A percentile compares a stretch with the other conserved stretches of the same genome.
phyloP scores from a whole-genome alignment of 768 basidiomycete species.

The Boletus sp. region DNA sequence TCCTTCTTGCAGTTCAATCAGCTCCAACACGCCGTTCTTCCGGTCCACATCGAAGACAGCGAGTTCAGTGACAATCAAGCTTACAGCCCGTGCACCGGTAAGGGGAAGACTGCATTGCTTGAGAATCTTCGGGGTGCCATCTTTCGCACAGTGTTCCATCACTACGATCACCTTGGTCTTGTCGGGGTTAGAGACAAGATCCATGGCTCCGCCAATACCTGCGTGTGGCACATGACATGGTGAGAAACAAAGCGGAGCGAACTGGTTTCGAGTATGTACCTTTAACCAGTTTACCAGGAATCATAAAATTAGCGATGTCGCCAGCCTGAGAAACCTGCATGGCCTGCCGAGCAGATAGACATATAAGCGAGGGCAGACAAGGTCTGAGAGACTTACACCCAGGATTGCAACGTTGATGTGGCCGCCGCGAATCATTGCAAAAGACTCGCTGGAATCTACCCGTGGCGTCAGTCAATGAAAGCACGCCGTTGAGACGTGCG shows the following conservation, averaged over 20 bases:
- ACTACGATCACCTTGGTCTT: slow-evolving; percentile 88
- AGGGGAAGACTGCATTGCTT: slow-evolving; percentile 78
- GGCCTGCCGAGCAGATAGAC: slow-evolving; percentile 46
- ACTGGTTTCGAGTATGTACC: slow-evolving; percentile 36
- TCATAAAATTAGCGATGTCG: slow-evolving; percentile 98
- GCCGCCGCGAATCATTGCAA: slow-evolving; percentile 97
- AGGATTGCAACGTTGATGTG: slow-evolving; percentile 93
- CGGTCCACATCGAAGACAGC: slow-evolving; percentile 89
- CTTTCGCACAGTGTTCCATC: slow-evolving; percentile 89
- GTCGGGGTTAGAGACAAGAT: slow-evolving; percentile 93
- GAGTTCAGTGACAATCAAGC: slow-evolving; percentile 90
- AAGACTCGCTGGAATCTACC: slow-evolving; percentile 82
- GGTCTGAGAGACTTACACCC: slow-evolving; percentile 53
- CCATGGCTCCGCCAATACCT: slow-evolving; percentile 97
- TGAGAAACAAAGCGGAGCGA: slow-evolving; percentile 5
- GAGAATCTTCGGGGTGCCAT: slow-evolving; percentile 87
- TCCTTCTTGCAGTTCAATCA: slow-evolving; percentile 84
- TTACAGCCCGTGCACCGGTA: slow-evolving; percentile 85
- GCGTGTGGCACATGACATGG: background rate
- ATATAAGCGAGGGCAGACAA: background rate
- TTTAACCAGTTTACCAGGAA: slow-evolving; percentile 90
- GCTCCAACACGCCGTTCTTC: slow-evolving; percentile 60
- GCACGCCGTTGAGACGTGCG: slow-evolving; percentile 19
- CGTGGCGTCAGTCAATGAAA: background rate
- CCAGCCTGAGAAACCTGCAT: slow-evolving; percentile 94